phyloP scores from a whole-genome alignment of 208 protist species.

The Herpetomonas tarakana region DNA sequence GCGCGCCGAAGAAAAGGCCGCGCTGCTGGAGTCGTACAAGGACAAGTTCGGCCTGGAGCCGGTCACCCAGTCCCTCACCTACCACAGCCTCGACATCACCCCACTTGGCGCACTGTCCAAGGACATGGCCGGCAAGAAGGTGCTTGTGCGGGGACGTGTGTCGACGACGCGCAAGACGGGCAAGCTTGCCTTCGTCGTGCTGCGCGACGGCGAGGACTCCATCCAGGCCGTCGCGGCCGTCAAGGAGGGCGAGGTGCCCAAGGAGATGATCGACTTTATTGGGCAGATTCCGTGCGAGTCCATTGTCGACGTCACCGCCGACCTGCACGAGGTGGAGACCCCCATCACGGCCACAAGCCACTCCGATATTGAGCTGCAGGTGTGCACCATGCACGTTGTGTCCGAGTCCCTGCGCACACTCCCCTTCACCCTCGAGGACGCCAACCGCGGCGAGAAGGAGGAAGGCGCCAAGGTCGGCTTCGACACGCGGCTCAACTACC shows the following conservation, averaged over 20 bases:
- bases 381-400: conserved; percentile 75
- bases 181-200: conserved; percentile 90
- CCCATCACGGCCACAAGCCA: conserved; percentile 81
- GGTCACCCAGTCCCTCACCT: conserved; percentile 78
- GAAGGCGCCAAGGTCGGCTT: conserved; percentile 85
- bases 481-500: conserved; percentile 96
- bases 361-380: conserved; percentile 78
- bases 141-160: conserved; percentile 82
- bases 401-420: conserved; percentile 84
- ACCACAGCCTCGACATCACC: conserved; percentile 46
- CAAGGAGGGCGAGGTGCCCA: conserved; percentile 54
- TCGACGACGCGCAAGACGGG: conserved; percentile 89
- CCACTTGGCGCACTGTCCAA: conserved; percentile 46
- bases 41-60: conserved; percentile 69
- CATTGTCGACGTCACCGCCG: conserved; percentile 83
- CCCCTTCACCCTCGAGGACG: conserved; percentile 93
- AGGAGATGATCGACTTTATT: conserved; percentile 91
- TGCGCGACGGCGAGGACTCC: conserved; percentile 74
- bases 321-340: conserved; percentile 55
- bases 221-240: conserved; percentile 87
- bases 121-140: conserved; percentile 35
- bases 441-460: conserved; percentile 59
- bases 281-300: conserved; percentile 87
- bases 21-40: conserved; percentile 70
- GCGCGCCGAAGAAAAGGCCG: conserved; percentile 81